phyloP scores from a whole-genome alignment of 2,329 filamentous ascomycete species.

The Phialophora verrucosa region DNA sequence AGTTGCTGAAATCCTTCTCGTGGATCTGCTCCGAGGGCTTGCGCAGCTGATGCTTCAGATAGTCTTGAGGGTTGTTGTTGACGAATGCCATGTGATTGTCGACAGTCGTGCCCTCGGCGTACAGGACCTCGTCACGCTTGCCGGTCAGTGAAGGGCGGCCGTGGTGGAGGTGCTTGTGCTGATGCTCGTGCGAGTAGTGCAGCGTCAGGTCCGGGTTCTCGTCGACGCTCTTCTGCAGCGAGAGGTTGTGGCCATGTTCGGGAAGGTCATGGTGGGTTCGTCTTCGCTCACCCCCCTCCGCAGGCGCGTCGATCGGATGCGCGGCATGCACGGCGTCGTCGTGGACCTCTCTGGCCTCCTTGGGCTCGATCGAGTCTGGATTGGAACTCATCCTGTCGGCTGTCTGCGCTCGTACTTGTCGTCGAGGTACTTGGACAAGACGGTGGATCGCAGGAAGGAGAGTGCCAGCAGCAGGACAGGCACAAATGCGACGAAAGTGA shows the following conservation, averaged over 20 bases:
- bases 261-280: constrained; percentile 34
- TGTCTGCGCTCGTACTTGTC: constrained; percentile 30
- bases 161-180: constrained; percentile 50
- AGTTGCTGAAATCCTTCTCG: constrained; percentile 38
- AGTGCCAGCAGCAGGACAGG: constrained; percentile 35
- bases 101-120: constrained; percentile 52
- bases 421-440: constrained; percentile 39
- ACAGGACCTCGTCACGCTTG: constrained; percentile 54
- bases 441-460: constrained; percentile 37
- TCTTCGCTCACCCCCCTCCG: constrained; percentile 23
- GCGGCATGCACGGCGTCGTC: neutral
- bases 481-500: constrained; percentile 35
- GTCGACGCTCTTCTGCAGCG: constrained; percentile 36
- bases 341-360: constrained; percentile 4
- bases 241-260: constrained; percentile 38
- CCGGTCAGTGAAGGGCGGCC: constrained; percentile 45
- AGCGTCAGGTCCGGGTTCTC: constrained; percentile 46
- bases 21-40: constrained; percentile 32
- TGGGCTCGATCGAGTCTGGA: constrained; percentile 22
- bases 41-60: constrained; percentile 46
- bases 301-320: constrained; percentile 20
- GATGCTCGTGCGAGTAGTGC: constrained; percentile 48
- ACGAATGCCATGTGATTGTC: constrained; percentile 46
- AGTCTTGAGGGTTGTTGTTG: constrained; percentile 49
- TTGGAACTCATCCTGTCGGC: constrained; percentile 25